Percentiles rank a stretch among this genome's conserved stretches.
Evolutionary conservation across 1,284 basidiomycete genomes (phyloP).

Genomic region (Sporisorium exsertum): DNA sequence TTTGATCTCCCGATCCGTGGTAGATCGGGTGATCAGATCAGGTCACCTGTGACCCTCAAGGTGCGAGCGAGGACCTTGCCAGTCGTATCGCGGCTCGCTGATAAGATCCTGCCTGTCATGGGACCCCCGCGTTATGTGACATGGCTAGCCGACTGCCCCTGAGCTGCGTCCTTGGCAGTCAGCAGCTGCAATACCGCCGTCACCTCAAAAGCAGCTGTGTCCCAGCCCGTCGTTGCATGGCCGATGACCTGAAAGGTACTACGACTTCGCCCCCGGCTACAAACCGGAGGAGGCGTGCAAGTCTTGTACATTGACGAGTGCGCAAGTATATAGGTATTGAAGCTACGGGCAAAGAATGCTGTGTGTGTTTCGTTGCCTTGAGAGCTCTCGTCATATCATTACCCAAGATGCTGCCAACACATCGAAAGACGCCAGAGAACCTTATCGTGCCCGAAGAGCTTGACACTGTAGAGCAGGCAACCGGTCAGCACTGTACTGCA

Average conservation of each 20-base stretch:
- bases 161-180: background rate
- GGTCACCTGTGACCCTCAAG: conserved; percentile 6
- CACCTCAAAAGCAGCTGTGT: background rate
- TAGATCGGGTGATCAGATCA: background rate
- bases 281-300: no score
- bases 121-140: conserved; percentile 20
- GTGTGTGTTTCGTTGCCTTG: background rate
- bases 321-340: background rate
- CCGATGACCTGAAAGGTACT: conserved; percentile 26
- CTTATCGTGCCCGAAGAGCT: conserved; percentile 32
- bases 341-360: background rate
- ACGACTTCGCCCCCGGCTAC: background rate
- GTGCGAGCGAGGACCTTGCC: conserved; percentile 25
- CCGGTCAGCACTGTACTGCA: background rate
- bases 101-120: conserved; percentile 26
- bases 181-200: background rate
- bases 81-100: conserved; percentile 13
- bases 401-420: conserved; percentile 34
- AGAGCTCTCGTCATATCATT: background rate
- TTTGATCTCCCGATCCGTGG: background rate
- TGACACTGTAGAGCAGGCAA: background rate
- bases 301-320: no score
- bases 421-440: conserved; percentile 29
- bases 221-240: background rate
- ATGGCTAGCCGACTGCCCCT: background rate